Evolutionary conservation across 306 rosid genomes (phyloP).

Genomic region (Trichosanthes cucumerina): DNA sequence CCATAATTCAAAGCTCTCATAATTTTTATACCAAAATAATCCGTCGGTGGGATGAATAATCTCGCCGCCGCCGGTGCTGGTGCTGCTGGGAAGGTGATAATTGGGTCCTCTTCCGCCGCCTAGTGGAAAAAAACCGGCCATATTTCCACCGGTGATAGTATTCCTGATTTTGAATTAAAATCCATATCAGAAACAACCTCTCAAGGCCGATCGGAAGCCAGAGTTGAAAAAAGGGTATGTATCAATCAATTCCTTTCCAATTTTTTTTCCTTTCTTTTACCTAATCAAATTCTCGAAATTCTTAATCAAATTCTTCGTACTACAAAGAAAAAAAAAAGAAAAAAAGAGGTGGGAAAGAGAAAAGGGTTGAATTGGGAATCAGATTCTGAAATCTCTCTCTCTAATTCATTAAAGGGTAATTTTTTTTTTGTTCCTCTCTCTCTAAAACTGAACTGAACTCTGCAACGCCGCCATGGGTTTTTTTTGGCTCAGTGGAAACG

Average conservation of each 20-base stretch:
- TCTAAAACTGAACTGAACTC: background rate
- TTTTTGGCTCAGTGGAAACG: background rate
- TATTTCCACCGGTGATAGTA: slow-evolving; percentile 14
- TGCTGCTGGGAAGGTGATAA: slow-evolving; percentile 2
- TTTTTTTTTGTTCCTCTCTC: background rate
- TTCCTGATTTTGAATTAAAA: slow-evolving; percentile 31
- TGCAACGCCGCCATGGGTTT: slow-evolving; percentile 6
- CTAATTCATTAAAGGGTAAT: background rate
- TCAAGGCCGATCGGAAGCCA: background rate
- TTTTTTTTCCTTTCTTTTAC: background rate
- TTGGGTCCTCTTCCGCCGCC: slow-evolving; percentile 25
- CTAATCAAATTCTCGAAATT: background rate
- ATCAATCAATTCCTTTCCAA: background rate
- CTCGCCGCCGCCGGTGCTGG: background rate
- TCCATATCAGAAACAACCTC: slow-evolving; percentile 41
- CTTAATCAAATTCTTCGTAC: background rate
- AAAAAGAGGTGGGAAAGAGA: background rate
- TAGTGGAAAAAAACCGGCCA: slow-evolving; percentile 61
- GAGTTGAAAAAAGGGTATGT: background rate
- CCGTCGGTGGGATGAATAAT: slow-evolving; percentile 14
- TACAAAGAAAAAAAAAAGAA: background rate
- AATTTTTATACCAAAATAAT: slow-evolving; percentile 36
- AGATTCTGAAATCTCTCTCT: background rate
- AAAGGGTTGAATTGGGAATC: slow-evolving; percentile 4
- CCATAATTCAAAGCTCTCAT: slow-evolving; percentile 47